Evolutionary conservation across 805 yeast genomes (phyloP), one percentile per base, ranked within the genome.

Genomic region (Candida broadrunensis): DNA sequence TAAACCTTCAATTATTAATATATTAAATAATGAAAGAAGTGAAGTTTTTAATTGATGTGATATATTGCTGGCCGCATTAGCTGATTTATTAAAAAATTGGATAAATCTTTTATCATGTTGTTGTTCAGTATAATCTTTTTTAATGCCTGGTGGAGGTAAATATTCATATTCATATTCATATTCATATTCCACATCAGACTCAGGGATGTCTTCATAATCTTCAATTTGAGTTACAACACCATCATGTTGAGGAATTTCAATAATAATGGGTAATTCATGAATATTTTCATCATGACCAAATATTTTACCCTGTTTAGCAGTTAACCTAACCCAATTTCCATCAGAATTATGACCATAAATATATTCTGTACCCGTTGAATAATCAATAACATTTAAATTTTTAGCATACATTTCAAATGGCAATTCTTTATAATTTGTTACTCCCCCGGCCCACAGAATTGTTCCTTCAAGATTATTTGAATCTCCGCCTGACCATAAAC

Each of bases 401-500:
- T 42, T 51, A 5, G 63, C 57, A 29, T 41, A 37, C 73, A 67
- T 67, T 8, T 46, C 33, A 35, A 58, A 65, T 1, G 75, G 75
- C 18, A 55, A 44, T 15, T 55, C 44, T 2, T 23, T 23, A 44
- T 60, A 69, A 40, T 61, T 55, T 9, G 72, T 60, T 14, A 35
- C 20, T 1, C 72, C 75, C 0, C 73, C 73, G 2, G 72, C 65
- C 75, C 73, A 69, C 30, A 46, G 39, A 14, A 67, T 57, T 3
- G 75, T 69, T 5, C 73, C 75, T 16, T 45, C 46, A 8, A 42
- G 49, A 35, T 66, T 67, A 6, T 36, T 38, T 9, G 48, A 50
- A 38, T 67, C 73, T 0, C 75, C 73, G 3, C 75, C 75, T 1
- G 65, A 69, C 74, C 75, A 70, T 18, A 67, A 44, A 44, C 72